A percentile compares a stretch with the other conserved stretches of the same genome.
Conservation (phyloP, 2,329 filamentous ascomycete genomes). For the Cadophora sp. region DNA sequence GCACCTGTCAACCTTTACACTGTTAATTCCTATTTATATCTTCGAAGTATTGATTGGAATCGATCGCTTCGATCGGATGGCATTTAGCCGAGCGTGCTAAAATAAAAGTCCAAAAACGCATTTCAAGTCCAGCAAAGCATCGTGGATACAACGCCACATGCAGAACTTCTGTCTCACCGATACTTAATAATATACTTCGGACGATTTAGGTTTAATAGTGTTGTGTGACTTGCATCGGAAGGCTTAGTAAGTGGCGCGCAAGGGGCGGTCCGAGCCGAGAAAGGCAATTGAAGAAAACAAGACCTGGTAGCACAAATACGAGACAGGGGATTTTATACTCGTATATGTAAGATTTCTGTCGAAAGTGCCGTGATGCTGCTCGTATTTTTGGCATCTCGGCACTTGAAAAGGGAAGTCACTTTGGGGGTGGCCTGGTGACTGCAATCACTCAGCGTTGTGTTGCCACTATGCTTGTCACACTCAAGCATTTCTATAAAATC, state of each 20-base stretch:
- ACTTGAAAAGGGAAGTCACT: neutral
- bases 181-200: neutral
- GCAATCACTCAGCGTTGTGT: neutral
- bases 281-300: neutral
- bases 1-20: too few species aligned
- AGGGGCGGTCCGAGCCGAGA: neutral
- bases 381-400: neutral
- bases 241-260: neutral
- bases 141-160: neutral
- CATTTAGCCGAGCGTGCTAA: too few species aligned
- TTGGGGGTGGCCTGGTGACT: neutral
- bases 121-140: too few species aligned
- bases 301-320: neutral
- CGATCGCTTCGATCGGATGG: too few species aligned
- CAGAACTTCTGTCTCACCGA: neutral
- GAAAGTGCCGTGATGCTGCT: neutral
- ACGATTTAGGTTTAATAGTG: neutral
- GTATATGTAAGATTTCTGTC: neutral
- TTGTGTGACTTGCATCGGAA: neutral
- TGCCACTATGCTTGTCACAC: neutral
- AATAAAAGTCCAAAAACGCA: too few species aligned
- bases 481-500: constrained; percentile 2
- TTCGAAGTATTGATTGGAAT: too few species aligned
- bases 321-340: neutral
- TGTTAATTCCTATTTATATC: too few species aligned